A percentile compares a stretch with the other conserved stretches of the same genome.
These are phyloP conservation scores for Marchantia paleacea DNA, from an alignment of 225 moss, liverwort and hornwort species.

Conservation along the genomic window DNA sequence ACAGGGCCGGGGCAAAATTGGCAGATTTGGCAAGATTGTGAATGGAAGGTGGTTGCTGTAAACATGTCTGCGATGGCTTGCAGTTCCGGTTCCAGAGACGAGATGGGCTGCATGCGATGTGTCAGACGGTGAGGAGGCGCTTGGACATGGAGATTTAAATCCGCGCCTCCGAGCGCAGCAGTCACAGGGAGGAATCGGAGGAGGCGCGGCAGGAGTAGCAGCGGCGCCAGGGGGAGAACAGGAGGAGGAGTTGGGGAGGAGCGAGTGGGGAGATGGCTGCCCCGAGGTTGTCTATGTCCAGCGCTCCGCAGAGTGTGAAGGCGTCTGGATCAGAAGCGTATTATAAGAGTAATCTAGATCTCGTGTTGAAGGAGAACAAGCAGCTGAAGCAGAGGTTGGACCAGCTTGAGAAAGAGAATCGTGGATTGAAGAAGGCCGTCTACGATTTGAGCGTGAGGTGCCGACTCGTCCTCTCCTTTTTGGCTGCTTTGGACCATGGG, in stretches of 20 bases:
- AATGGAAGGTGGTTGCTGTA: too few species aligned
- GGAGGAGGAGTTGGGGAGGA: neutral
- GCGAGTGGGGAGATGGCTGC: slow-evolving; percentile 47
- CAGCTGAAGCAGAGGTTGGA: slow-evolving; percentile 88
- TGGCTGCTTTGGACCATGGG: neutral
- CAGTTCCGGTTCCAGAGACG: neutral
- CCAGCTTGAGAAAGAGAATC: slow-evolving; percentile 91
- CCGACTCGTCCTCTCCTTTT: neutral
- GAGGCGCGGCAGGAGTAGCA: neutral
- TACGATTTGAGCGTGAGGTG: slow-evolving; percentile 92
- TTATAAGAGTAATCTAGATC: slow-evolving; percentile 86
- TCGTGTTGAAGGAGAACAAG: slow-evolving; percentile 84
- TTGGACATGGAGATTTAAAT: neutral
- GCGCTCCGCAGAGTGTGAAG: slow-evolving; percentile 60
- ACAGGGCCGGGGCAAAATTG: too few species aligned
- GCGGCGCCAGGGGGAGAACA: neutral
- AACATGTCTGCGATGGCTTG: neutral
- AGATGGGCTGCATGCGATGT: neutral
- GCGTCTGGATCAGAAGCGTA: slow-evolving; percentile 82
- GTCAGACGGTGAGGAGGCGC: neutral
- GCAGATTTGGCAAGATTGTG: too few species aligned
- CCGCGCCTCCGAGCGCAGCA: neutral
- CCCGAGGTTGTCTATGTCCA: slow-evolving; percentile 63
- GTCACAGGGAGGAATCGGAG: neutral
- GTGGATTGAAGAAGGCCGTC: slow-evolving; percentile 91